Percentiles rank a stretch among this genome's conserved stretches.
These are phyloP conservation scores for Cucumis hystrix DNA, from an alignment of 306 rosid species.

Conservation along the genomic window DNA sequence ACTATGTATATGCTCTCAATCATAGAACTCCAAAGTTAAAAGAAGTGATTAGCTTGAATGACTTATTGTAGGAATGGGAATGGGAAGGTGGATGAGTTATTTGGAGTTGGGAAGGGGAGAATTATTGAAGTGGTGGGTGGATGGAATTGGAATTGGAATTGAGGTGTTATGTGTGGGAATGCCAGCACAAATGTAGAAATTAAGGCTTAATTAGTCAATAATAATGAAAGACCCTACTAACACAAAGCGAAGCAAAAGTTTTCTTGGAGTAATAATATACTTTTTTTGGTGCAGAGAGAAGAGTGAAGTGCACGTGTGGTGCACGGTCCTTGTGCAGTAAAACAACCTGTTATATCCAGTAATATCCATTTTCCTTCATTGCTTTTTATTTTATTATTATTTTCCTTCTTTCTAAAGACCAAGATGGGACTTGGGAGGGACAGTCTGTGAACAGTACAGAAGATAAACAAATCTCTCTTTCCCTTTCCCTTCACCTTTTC, in stretches of 20 bases:
- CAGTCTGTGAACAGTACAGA: neutral
- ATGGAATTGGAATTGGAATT: neutral
- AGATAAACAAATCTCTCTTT: neutral
- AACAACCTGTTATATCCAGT: slow-evolving; percentile 7
- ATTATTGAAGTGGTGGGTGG: neutral
- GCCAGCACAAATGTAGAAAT: neutral
- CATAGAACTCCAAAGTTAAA: too few relatives aligned
- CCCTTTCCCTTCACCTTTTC: neutral
- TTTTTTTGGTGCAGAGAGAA: slow-evolving; percentile 1
- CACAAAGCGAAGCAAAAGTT: neutral
- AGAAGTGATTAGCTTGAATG: too few relatives aligned
- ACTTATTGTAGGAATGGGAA: too few relatives aligned
- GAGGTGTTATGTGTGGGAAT: neutral
- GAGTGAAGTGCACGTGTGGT: slow-evolving; percentile 19
- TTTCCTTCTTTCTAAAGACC: neutral
- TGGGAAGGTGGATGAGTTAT: too few relatives aligned
- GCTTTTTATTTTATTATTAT: neutral
- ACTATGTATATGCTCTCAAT: too few relatives aligned
- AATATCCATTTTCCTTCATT: neutral
- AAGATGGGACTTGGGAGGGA: neutral
- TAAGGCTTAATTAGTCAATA: neutral
- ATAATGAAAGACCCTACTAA: slow-evolving; percentile 5
- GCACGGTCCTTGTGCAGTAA: slow-evolving; percentile 1
- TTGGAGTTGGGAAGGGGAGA: too few relatives aligned
- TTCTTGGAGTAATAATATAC: neutral